Base-by-base conservation (phyloP, 352 stramenopile genomes). In the Phytophthora fragariaefolia region DNA sequence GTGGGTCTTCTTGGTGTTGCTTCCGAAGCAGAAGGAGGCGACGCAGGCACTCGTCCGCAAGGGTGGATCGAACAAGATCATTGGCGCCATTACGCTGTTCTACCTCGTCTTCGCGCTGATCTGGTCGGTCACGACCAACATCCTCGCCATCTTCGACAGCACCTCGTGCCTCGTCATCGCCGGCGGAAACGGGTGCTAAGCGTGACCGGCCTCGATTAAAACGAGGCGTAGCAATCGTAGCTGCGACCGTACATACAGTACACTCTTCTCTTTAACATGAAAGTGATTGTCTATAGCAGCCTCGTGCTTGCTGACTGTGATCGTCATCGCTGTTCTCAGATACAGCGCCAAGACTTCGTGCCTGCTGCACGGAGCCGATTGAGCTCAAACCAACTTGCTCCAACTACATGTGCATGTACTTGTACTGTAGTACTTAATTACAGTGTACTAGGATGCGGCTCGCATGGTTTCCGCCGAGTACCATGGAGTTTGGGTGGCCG, bases 111-210 rank as follows among this genome's bases (percentile, higher is more conserved):
- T 82, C 47, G 63, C 61, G 30, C 50, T 81, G 6, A 46, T 75
- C 0, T 75, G 67, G 67, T 75, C 67, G 8, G 27, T 75, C 17
- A 71, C 57, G 59, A 71, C 62, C 36, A 75, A 75, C 51, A 68
- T 67, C 49, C 65, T 75, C 55, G 67, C 67, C 43, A 75, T 75
- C 20, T 75, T 71, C 45, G 30, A 64, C 3, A 64, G 55, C 53
- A 75, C 62, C 6, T 75, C 67, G 6, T 75, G 63, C 48, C 59
- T 84, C 13, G 51, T 75, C 18, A 77, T 84, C 36, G 73, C 76
- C 17, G 73, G 73, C 13, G 76, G 76, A 5, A 63, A 24, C 17
- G 76, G 76, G n/a, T 83, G 76, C 54, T 79, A 76, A 56, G 36
- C 28, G n/a, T 18, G 15, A 18, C n/a, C n/a, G 34, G 12, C n/a